Evolutionary conservation across 208 protist genomes (phyloP), one percentile per base, ranked within the genome.

Genomic region (Acanthamoeba lenticulata): DNA sequence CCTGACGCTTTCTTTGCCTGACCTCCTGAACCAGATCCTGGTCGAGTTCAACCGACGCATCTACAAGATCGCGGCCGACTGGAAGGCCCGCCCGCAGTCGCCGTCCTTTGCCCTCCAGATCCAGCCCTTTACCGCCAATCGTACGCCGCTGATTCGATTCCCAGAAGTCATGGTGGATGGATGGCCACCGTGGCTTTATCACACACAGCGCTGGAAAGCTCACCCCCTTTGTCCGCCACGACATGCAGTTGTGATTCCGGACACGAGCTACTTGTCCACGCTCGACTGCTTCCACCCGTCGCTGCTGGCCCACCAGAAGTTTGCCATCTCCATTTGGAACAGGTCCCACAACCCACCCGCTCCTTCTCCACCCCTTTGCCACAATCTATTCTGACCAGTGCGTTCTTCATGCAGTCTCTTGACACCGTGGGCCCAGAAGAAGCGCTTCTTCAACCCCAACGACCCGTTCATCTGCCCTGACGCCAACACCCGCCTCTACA

Each of bases 271-370:
- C 19, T 29, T 74, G 29, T 74, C 65, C 65, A 74, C 65, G 6
- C 36, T 74, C 29, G 77, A 57, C 38, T 88, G 40, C 77, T 88
- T 88, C 47, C 77, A 88, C 32, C 77, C 77, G 11, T 55, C 34
- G 0, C 77, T 88, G 40, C 42, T 88, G 0, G 77, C 77, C 42
- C 77, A 88, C 42, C 77, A 88, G 38, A 49, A 88, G 77, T 88
- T 88, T 27, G 77, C 77, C 40, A 55, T 52, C 47, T 49, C 77
- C 9, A 88, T 60, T 24, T 88, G 77, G 77, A 88, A 88, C 77
- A 88, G 77, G 77, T 88, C 3, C 5, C 11, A 0, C 11, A n/a
- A 19, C 34, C 34, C 19, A 5, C 34, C n/a, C 19, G 32, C n/a
- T 40, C 5, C 32, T 15, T 13, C n/a, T 5, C 15, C 15, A 52